phyloP scores from a whole-genome alignment of 2,329 filamentous ascomycete species.

The Hypomyces rosellus region DNA sequence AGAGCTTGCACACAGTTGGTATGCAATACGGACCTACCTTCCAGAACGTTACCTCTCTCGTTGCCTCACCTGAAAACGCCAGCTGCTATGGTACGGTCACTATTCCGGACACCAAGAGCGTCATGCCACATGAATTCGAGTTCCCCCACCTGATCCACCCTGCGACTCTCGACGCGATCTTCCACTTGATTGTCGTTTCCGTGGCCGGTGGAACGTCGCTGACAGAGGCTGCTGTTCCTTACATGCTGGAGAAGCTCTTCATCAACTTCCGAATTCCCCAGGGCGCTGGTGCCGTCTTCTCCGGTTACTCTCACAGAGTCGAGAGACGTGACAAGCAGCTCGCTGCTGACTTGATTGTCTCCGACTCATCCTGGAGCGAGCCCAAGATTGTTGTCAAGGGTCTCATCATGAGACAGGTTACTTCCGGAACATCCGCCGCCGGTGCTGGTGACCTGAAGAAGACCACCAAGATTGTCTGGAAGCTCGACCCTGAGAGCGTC shows the following conservation, averaged over 20 bases:
- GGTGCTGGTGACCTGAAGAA: too few relatives aligned
- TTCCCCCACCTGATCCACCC: slow-evolving; percentile 42
- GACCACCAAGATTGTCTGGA: too few relatives aligned
- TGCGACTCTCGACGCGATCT: slow-evolving; percentile 40
- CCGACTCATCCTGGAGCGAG: too few relatives aligned
- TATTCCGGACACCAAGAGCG: not conserved
- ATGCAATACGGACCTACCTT: slow-evolving; percentile 15
- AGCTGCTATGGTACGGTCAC: slow-evolving; percentile 24
- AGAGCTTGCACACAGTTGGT: slow-evolving; percentile 12
- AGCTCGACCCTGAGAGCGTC: too few relatives aligned
- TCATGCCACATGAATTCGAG: slow-evolving; percentile 2
- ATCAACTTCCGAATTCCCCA: slow-evolving; percentile 1
- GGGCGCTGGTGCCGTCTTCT: not conserved
- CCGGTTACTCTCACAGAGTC: too few relatives aligned
- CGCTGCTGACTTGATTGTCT: too few relatives aligned
- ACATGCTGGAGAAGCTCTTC: slow-evolving; percentile 24
- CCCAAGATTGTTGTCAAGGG: too few relatives aligned
- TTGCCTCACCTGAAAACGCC: slow-evolving; percentile 2
- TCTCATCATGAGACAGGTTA: too few relatives aligned
- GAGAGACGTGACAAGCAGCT: too few relatives aligned
- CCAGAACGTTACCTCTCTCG: slow-evolving; percentile 11
- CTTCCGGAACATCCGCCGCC: too few relatives aligned
- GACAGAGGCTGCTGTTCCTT: slow-evolving; percentile 5
- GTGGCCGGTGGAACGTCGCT: not conserved
- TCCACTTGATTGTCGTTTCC: slow-evolving; percentile 35